Conservation (phyloP, 306 rosid species). For the Fragaria iinumae region DNA sequence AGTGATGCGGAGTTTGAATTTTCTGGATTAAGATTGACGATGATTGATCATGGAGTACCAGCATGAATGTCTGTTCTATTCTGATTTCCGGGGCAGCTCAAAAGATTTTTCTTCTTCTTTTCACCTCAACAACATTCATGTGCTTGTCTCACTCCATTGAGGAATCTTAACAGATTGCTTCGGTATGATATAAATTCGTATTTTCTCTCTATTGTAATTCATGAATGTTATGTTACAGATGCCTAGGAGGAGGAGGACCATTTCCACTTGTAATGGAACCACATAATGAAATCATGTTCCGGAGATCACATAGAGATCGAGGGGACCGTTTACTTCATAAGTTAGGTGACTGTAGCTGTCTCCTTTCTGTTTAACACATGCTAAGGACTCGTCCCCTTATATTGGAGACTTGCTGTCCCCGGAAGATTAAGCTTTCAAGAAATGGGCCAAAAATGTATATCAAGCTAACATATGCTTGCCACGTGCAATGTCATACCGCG, state of each 20-base stretch:
- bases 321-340: not conserved
- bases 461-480: not conserved
- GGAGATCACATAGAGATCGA: not conserved
- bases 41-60: constrained; percentile 23
- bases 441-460: not conserved
- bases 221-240: not conserved
- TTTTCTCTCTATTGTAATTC: not conserved
- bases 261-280: constrained; percentile 7
- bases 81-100: constrained; percentile 12
- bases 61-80: not conserved
- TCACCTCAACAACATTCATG: not conserved
- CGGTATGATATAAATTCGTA: not conserved
- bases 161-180: constrained; percentile 4
- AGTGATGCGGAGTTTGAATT: not conserved
- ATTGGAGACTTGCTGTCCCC: not conserved
- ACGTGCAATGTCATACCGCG: not conserved
- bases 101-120: constrained; percentile 3
- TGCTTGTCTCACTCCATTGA: not conserved
- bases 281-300: not conserved
- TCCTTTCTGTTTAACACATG: not conserved
- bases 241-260: constrained; percentile 10
- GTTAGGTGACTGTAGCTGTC: not conserved
- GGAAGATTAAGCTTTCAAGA: not conserved
- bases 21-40: constrained; percentile 24
- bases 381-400: not conserved